Evolutionary conservation across 75 land plant species (phyloP).

Genomic region (Azolla pinnata): DNA sequence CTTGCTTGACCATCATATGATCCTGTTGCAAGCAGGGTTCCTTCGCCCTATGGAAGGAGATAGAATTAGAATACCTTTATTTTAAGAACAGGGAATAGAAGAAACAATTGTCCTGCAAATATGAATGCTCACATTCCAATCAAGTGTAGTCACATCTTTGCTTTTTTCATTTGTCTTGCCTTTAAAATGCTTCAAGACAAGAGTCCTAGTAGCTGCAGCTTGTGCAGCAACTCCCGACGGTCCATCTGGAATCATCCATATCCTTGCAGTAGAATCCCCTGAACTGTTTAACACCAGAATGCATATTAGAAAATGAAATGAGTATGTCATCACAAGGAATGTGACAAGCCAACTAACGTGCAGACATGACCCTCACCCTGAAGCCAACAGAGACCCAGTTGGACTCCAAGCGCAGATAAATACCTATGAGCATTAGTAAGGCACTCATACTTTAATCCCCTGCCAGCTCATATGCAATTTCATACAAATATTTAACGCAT

Average conservation of each 20-base stretch:
- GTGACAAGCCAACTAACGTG: no score
- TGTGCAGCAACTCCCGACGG: constrained; percentile 35
- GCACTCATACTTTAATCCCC: no score
- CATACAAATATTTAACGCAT: no score
- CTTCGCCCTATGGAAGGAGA: constrained; percentile 50
- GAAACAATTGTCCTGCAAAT: not conserved
- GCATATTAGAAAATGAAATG: no score
- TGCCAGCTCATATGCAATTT: no score
- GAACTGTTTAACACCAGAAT: constrained; percentile 48
- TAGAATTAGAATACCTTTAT: not conserved
- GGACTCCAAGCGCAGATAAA: constrained; percentile 97
- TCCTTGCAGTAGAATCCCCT: constrained; percentile 95
- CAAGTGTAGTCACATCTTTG: constrained; percentile 96
- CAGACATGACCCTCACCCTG: constrained; percentile 49
- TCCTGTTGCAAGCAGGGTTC: constrained; percentile 91
- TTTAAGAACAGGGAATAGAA: not conserved
- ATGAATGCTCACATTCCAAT: constrained; percentile 96
- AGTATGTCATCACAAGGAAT: no score
- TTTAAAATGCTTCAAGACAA: constrained; percentile 83
- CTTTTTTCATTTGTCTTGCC: constrained; percentile 80
- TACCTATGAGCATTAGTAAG: constrained; percentile 34
- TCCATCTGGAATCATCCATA: constrained; percentile 80
- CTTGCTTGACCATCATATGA: constrained; percentile 99
- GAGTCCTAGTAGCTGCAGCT: constrained; percentile 32
- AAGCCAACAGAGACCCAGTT: constrained; percentile 84